phyloP scores from a whole-genome alignment of 495 filamentous ascomycete species.

The Hypomontagnella submonticulosa region DNA sequence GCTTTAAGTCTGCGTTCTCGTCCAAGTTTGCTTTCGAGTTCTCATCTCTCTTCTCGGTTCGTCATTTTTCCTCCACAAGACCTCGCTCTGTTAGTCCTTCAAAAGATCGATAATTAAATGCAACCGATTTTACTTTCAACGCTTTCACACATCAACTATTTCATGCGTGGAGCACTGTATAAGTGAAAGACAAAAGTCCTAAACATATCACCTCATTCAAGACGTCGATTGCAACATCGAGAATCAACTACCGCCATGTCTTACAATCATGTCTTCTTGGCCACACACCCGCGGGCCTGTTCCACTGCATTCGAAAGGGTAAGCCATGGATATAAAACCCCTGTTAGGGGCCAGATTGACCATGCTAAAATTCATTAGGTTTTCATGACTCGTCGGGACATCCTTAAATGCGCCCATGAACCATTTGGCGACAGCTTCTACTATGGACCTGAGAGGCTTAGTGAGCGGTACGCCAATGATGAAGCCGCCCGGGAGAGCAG shows the following conservation, averaged over 20 bases:
- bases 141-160: constrained; percentile 40
- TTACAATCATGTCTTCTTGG: constrained; percentile 86
- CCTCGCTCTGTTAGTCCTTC: constrained; percentile 5
- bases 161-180: constrained; percentile 45
- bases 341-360: constrained; percentile 4
- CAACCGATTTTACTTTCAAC: constrained; percentile 29
- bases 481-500: constrained; percentile 72
- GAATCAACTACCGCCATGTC: constrained; percentile 63
- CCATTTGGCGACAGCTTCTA: constrained; percentile 98
- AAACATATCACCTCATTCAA: constrained; percentile 26
- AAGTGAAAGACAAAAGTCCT: constrained; percentile 23
- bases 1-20: constrained; percentile 26
- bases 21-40: constrained; percentile 24
- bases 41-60: constrained; percentile 13
- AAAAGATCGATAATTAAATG: constrained; percentile 35
- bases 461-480: constrained; percentile 78
- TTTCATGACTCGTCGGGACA: constrained; percentile 91
- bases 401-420: constrained; percentile 86
- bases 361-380: constrained; percentile 64
- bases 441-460: constrained; percentile 88
- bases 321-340: constrained; percentile 47
- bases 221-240: constrained; percentile 44
- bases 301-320: constrained; percentile 97
- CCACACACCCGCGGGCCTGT: constrained; percentile 91
- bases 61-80: not conserved